Evolutionary conservation across 2,329 filamentous ascomycete species (phyloP), one percentile per base, ranked within the genome.

Genomic region (Teratosphaeria zuluensis): DNA sequence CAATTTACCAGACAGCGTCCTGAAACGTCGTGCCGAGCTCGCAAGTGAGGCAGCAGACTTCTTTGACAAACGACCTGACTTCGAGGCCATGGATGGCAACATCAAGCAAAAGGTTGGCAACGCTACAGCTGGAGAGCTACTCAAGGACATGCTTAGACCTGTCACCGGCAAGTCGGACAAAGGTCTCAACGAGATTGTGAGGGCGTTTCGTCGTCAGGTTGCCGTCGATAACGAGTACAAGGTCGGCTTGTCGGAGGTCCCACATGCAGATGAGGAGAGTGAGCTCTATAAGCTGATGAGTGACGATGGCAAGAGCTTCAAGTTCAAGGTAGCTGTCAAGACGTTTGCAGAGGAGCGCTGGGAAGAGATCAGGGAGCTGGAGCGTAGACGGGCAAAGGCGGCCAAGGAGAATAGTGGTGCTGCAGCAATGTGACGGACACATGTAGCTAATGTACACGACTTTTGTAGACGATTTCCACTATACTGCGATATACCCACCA

Each of bases 401-500:
- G 42, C 38, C 12, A n/a, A n/a, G 21, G 56, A 24, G 51, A 52
- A 46, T 12, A 42, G 16, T 5, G 35, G 12, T 14, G 16, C 16
- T 9, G 42, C 16, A 6, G 16, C n/a, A n/a, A 19, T 48, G 5
- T 48, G 42, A 21, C n/a, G 35, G 16, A 14, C 12, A 16, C 12
- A 16, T 16, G 14, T 14, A 16, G n/a, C 35, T 42, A 4, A 42
- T 42, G 4, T 16, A 16, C 14, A 42, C 24, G 4, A 28, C 2
- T 28, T 28, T 28, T 28, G 2, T 28, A 28, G 24, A 28, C 24
- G 2, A 28, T 28, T 28, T 28, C 24, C 24, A 58, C 54, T 57
- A 64, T 6, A 66, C 63, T 38, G 59, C 59, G 52, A 28, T 57
- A 73, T 90, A 90, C 57, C 88, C 88, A 60, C 89, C 89, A 71